Conservation (phyloP, 2,329 filamentous ascomycete genomes). For the Exophiala calicioides region DNA sequence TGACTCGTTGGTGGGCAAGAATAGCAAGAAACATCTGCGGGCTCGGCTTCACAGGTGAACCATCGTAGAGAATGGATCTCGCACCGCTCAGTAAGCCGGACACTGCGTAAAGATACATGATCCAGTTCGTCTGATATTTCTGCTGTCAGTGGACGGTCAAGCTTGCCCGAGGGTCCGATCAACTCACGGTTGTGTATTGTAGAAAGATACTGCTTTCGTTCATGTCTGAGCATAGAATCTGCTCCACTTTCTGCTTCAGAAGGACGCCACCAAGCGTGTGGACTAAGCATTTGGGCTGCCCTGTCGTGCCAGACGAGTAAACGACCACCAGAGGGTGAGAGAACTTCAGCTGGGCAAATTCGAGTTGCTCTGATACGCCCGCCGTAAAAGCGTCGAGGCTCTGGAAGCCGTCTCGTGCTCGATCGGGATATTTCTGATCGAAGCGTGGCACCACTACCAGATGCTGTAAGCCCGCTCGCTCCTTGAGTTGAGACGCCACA, state of each 20-base stretch:
- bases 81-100: constrained; percentile 60
- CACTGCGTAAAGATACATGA: constrained; percentile 70
- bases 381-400: constrained; percentile 39
- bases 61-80: constrained; percentile 71
- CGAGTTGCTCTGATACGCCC: constrained; percentile 38
- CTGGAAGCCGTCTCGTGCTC: not conserved
- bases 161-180: too few relatives aligned
- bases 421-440: constrained; percentile 25
- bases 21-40: constrained; percentile 2
- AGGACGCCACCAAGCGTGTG: constrained; percentile 57
- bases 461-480: constrained; percentile 55
- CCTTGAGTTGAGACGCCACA: not conserved
- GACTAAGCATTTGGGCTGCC: constrained; percentile 82
- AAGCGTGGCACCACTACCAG: constrained; percentile 69
- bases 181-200: constrained; percentile 64
- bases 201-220: constrained; percentile 45
- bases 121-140: constrained; percentile 68
- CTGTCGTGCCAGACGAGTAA: constrained; percentile 77
- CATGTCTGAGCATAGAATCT: constrained; percentile 48
- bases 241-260: constrained; percentile 58
- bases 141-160: not conserved
- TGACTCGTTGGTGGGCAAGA: constrained; percentile 58
- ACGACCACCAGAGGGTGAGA: constrained; percentile 74
- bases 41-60: constrained; percentile 36
- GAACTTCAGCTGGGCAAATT: constrained; percentile 65